These are phyloP conservation scores for Leccinum variabile DNA, from an alignment of 1,284 basidiomycete genomes.

Conservation along the genomic window DNA sequence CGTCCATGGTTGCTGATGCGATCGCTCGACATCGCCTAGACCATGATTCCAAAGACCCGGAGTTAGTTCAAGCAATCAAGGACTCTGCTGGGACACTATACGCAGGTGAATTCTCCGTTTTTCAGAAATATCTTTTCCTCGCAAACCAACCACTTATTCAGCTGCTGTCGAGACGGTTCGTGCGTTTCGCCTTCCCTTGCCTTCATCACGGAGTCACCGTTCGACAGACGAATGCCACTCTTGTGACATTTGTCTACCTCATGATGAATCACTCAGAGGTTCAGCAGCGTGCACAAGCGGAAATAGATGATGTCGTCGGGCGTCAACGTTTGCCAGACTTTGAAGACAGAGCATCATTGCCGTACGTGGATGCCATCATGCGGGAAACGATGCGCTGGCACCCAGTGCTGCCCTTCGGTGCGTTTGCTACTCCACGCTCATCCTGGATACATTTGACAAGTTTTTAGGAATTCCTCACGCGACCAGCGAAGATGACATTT, in stretches of 20 bases:
- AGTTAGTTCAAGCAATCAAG: background rate
- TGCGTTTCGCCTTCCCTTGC: background rate
- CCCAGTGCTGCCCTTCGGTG: background rate
- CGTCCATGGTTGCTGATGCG: conserved; percentile 23
- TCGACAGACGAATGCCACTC: background rate
- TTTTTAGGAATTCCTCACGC: background rate
- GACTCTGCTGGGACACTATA: background rate
- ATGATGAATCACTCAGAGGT: background rate
- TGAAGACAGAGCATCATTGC: background rate
- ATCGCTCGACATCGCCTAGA: conserved; percentile 13
- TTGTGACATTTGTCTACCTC: background rate
- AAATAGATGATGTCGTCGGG: conserved; percentile 1
- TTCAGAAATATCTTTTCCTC: background rate
- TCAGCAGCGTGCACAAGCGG: conserved; percentile 1
- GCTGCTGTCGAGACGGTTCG: background rate
- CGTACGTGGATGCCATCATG: conserved; percentile 1
- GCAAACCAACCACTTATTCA: background rate
- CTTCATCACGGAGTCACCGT: background rate
- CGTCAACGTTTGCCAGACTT: background rate
- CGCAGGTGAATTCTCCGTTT: background rate
- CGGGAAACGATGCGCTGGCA: conserved; percentile 1
- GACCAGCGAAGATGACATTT: background rate
- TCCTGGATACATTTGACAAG: background rate
- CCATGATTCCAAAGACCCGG: background rate
- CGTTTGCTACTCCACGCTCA: background rate